Conservation (phyloP, 1,139 yeast genomes). For the Hansenula sp. region DNA sequence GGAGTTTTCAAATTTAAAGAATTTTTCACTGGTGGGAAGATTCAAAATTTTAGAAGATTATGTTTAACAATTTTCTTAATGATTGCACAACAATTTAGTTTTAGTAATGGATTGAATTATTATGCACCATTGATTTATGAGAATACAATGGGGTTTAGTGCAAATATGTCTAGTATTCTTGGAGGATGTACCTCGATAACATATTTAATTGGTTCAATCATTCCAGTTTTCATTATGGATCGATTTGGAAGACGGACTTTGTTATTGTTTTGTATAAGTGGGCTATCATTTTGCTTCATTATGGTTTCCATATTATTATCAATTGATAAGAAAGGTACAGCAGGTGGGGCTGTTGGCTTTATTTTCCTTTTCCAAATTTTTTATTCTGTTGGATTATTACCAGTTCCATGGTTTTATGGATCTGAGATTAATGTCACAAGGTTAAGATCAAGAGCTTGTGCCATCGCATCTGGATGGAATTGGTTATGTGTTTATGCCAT, state of each 20-base stretch:
- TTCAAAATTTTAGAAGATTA: constrained; percentile 31
- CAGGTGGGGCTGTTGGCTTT: constrained; percentile 37
- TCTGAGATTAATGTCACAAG: constrained; percentile 41
- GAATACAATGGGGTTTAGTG: constrained; percentile 44
- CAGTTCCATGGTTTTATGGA: constrained; percentile 42
- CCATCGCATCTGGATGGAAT: constrained; percentile 47
- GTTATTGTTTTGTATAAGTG: constrained; percentile 29
- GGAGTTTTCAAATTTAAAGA: constrained; percentile 8
- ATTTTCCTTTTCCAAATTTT: constrained; percentile 18
- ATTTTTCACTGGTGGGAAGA: constrained; percentile 3
- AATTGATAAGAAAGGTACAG: constrained; percentile 25
- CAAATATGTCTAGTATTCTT: constrained; percentile 49
- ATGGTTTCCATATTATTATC: constrained; percentile 35
- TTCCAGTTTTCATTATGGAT: constrained; percentile 60
- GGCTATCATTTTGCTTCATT: constrained; percentile 36
- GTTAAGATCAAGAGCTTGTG: constrained; percentile 37
- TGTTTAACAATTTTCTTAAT: constrained; percentile 61
- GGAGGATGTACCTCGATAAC: constrained; percentile 67
- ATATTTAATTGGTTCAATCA: constrained; percentile 60
- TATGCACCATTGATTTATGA: constrained; percentile 62
- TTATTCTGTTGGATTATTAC: constrained; percentile 35
- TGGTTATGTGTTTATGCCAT: constrained; percentile 46
- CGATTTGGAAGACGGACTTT: constrained; percentile 56
- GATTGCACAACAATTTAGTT: constrained; percentile 50
- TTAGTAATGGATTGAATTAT: constrained; percentile 68